Evolutionary conservation across 2,329 filamentous ascomycete genomes (phyloP).

Genomic region (Arthrobotrys iridis): DNA sequence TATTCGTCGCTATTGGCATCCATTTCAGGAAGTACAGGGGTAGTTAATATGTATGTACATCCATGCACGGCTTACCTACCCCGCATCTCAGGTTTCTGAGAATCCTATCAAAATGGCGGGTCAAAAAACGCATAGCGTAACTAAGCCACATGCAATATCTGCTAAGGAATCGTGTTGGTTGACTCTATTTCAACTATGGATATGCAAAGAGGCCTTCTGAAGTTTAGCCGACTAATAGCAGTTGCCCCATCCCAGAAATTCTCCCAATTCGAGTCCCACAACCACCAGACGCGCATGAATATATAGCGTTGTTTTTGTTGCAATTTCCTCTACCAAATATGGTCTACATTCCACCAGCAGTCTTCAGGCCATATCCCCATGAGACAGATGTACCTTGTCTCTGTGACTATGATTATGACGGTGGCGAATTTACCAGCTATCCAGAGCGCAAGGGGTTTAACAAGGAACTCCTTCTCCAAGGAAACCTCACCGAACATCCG

Average conservation of each 20-base stretch:
- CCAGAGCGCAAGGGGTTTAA: conserved; percentile 43
- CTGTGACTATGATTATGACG: conserved; percentile 44
- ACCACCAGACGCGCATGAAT: no score
- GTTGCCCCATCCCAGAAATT: neutral
- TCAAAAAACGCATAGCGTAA: no score
- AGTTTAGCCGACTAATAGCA: no score
- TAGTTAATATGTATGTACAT: neutral
- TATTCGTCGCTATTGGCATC: no score
- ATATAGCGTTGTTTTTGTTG: conserved; percentile 33
- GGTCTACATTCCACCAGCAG: conserved; percentile 22
- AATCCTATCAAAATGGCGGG: no score
- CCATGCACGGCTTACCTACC: conserved; percentile 7
- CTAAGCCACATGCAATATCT: no score
- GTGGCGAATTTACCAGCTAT: conserved; percentile 42
- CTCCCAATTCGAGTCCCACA: no score
- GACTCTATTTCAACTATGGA: no score
- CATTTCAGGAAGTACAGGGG: neutral
- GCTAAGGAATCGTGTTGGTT: no score
- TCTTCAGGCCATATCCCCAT: conserved; percentile 20
- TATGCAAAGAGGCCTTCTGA: no score
- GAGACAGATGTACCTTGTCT: conserved; percentile 39
- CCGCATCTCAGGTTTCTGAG: neutral
- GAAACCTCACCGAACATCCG: conserved; percentile 25
- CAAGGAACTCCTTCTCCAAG: conserved; percentile 30
- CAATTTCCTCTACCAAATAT: conserved; percentile 4